phyloP scores from a whole-genome alignment of 441 rosid genomes.

The Flueggea neowawraea region DNA sequence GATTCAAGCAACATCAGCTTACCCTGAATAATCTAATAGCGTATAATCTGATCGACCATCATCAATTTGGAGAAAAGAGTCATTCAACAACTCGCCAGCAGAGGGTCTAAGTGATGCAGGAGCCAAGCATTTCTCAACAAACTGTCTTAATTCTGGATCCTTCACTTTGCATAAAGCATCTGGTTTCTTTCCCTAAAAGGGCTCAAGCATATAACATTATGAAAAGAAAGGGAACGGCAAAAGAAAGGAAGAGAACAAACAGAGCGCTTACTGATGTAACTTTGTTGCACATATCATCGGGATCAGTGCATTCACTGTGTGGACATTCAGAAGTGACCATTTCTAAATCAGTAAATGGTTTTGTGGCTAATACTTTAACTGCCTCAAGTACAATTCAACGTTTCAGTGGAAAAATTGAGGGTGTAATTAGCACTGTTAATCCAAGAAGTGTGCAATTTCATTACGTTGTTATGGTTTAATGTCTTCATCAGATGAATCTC shows the following conservation, averaged over 20 bases:
- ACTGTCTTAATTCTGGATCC: slow-evolving; percentile 69
- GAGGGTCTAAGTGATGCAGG: slow-evolving; percentile 78
- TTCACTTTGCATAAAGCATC: slow-evolving; percentile 73
- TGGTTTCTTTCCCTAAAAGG: slow-evolving; percentile 86
- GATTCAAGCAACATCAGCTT: slow-evolving; percentile 43
- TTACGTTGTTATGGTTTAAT: slow-evolving; percentile 81
- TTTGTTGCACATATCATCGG: slow-evolving; percentile 98
- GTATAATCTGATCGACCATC: slow-evolving; percentile 54
- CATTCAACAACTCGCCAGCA: slow-evolving; percentile 77
- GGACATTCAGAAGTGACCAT: slow-evolving; percentile 98
- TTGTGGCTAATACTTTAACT: slow-evolving; percentile 42
- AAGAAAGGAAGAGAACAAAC: not conserved
- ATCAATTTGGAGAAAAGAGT: slow-evolving; percentile 66
- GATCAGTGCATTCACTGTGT: slow-evolving; percentile 83
- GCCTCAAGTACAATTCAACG: slow-evolving; percentile 97
- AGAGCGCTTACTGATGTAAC: slow-evolving; percentile 73
- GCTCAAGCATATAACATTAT: slow-evolving; percentile 11
- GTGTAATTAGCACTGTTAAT: slow-evolving; percentile 76
- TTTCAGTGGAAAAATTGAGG: slow-evolving; percentile 94
- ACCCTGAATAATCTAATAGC: slow-evolving; percentile 35
- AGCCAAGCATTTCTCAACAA: slow-evolving; percentile 88
- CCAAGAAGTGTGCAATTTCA: slow-evolving; percentile 97
- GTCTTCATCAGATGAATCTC: slow-evolving; percentile 96
- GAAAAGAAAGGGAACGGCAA: not conserved
- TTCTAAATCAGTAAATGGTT: slow-evolving; percentile 36